Conservation (phyloP, 75 land plant genomes). For the Selaginella tamariscina region DNA sequence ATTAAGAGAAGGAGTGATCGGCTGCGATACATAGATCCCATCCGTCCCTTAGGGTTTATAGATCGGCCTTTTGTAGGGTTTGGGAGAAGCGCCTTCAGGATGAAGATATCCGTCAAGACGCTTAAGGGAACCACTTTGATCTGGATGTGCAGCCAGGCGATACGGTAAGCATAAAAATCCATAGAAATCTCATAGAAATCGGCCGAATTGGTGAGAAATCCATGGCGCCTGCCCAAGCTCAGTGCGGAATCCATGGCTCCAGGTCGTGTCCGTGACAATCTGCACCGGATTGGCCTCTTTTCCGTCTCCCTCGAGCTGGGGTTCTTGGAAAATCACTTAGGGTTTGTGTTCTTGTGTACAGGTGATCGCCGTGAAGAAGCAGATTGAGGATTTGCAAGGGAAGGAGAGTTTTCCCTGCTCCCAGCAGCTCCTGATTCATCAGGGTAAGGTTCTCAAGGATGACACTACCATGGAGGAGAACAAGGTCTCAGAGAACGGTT, state of each 20-base stretch:
- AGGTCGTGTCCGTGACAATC: background rate
- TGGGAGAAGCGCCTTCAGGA: conserved; percentile 18
- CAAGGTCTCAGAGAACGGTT: conserved; percentile 69
- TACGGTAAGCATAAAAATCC: conserved; percentile 37
- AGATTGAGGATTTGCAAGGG: conserved; percentile 56
- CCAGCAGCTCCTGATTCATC: conserved; percentile 75
- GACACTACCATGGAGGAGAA: conserved; percentile 63
- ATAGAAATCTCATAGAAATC: no score
- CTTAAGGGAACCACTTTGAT: conserved; percentile 86
- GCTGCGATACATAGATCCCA: no score
- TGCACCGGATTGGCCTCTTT: background rate
- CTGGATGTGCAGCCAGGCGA: conserved; percentile 68
- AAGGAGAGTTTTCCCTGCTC: conserved; percentile 54
- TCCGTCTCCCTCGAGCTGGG: conserved; percentile 4
- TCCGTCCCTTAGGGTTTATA: background rate
- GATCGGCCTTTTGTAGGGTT: background rate
- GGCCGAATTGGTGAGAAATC: no score
- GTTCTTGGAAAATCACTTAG: background rate
- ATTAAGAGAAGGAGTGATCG: no score
- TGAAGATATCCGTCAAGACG: conserved; percentile 87
- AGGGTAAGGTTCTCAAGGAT: conserved; percentile 85
- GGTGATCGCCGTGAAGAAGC: conserved; percentile 69
- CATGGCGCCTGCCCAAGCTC: no score
- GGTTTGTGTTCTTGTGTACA: conserved; percentile 26
- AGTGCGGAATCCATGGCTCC: no score